phyloP scores from a whole-genome alignment of 1,139 yeast genomes.

The Magnusiomyces suaveolens region DNA sequence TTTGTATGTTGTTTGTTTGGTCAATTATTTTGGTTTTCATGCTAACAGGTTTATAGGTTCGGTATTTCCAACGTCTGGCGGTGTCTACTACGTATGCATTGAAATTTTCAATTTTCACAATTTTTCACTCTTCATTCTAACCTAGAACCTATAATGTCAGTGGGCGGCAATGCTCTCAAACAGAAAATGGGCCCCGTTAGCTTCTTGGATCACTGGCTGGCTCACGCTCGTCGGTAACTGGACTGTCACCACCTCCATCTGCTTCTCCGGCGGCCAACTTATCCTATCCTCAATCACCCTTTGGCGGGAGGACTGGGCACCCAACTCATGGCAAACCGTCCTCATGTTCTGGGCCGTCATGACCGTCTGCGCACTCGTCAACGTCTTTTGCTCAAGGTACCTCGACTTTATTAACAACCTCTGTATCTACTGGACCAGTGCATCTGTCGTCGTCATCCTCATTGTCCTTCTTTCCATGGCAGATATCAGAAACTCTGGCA shows the following conservation, averaged over 20 bases:
- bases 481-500: constrained; percentile 17
- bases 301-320: constrained; percentile 13
- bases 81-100: constrained; percentile 19
- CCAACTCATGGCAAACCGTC: constrained; percentile 16
- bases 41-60: constrained; percentile 17
- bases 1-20: constrained; percentile 18
- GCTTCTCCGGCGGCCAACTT: constrained; percentile 15
- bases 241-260: constrained; percentile 15
- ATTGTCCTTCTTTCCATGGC: constrained; percentile 20
- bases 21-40: constrained; percentile 14
- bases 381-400: constrained; percentile 16
- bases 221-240: constrained; percentile 15
- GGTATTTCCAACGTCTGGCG: constrained; percentile 19
- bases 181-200: constrained; percentile 15
- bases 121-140: constrained; percentile 15
- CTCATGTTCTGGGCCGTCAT: constrained; percentile 18
- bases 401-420: constrained; percentile 18
- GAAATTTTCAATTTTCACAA: constrained; percentile 12
- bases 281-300: constrained; percentile 12
- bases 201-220: constrained; percentile 16
- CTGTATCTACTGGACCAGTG: constrained; percentile 19
- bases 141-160: constrained; percentile 8
- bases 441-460: constrained; percentile 18
- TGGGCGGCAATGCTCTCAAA: constrained; percentile 16
- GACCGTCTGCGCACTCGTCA: constrained; percentile 16